Evolutionary conservation across 805 yeast species (phyloP), one percentile per base, ranked within the genome.

Genomic region (Teunomyces tritomae): DNA sequence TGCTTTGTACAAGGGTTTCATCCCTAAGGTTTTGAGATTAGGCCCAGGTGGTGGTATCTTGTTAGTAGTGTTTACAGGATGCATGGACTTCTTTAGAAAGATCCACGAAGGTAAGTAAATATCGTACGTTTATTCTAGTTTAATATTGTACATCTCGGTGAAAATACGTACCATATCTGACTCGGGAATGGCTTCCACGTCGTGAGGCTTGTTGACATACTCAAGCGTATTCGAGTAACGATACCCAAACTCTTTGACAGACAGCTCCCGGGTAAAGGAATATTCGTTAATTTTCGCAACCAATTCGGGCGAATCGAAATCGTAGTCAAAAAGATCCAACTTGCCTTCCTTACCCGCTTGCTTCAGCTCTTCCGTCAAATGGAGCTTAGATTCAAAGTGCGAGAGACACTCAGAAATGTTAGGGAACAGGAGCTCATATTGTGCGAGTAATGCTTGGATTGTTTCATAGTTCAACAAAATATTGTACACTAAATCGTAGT

Each of bases 11-110:
- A 92, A 91, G 74, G 99, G 99, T 35, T 92, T 94, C 80, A 65
- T 91, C 54, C 99, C 99, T 57, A 94, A 94, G 77, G 97, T 94
- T 9, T 77, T 94, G 64, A 85, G 99, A 80, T 78, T 94, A 57
- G 99, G 98, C 42, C 99, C 99, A 51, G 99, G 99, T 63, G 99
- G 99, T 68, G 99, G 99, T 76, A 90, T 94, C 57, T 75, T 94
- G 62, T 79, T 94, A 66, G 98, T 94, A 43, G 99, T 94, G n/a
- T 94, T 90, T 78, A 89, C 97, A 39, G 77, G 89, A 20, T 83
- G 91, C 54, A 90, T 91, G 95, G 97, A 91, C 66, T 89, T 89
- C 75, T 94, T 94, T 78, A 82, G 91, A 74, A 71, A 71, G n/a
- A 36, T 69, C 42, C 78, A 78, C 43, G 56, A 58, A 49, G 51